Evolutionary conservation across 768 basidiomycete species (phyloP), one percentile per base, ranked within the genome.

Genomic region (Mycena leptocephala): DNA sequence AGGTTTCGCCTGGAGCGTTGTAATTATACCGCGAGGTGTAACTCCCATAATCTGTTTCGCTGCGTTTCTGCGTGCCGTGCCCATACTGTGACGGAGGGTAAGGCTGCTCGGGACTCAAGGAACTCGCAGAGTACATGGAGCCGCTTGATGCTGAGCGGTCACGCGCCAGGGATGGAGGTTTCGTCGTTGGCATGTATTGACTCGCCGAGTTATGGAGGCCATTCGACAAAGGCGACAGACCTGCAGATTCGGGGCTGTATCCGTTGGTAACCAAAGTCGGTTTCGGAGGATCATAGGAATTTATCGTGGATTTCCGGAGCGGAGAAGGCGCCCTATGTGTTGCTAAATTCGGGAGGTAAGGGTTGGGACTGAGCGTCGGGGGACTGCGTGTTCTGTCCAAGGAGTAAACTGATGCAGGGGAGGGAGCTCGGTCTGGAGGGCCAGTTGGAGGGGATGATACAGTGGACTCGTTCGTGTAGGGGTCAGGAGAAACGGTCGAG

Each of bases 321-420:
- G 87, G 86, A 35, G 87, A 87, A 64, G 83, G 79, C 0, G 83
- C 83, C 64, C 84, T 82, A 69, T 81, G 83, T 58, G 79, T 77
- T 28, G 81, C 81, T 10, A 76, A 62, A 77, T 79, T 81, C 4
- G 86, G 87, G 16, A 83, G 79, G 70, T 89, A 88, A n/a, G 86
- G 83, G 75, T 78, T 76, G 35, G 74, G 51, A n/a, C 46, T 72
- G 10, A 72, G 51, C 28, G 75, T 67, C 11, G 74, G 67, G 7
- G 77, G 77, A 66, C 74, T 76, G n/a, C 46, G 71, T 30, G 74
- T 61, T 72, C 74, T 56, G n/a, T 88, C 86, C 30, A 80, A 74
- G 11, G 78, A 74, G 30, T 84, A 78, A 70, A 81, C 79, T 5
- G 78, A 76, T 33, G 77, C 73, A 10, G 77, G 74, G 32, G 74